phyloP scores from a whole-genome alignment of 2,329 filamentous ascomycete species.

The Pochonia chlamydosporia region DNA sequence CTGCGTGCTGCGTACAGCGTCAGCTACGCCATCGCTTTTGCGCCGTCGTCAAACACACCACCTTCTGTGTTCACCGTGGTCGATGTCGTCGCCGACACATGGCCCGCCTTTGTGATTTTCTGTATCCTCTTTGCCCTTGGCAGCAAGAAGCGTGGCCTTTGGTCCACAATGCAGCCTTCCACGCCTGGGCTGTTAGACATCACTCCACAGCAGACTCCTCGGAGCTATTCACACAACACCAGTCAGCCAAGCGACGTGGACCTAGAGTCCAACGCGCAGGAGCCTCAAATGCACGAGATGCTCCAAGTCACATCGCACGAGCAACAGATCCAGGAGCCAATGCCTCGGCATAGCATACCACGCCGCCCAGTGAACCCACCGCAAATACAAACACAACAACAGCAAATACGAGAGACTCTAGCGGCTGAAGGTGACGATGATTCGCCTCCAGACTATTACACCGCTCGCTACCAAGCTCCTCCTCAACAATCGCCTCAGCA shows the following conservation, averaged over 20 bases:
- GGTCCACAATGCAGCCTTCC: conserved; percentile 16
- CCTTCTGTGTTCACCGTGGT: conserved; percentile 14
- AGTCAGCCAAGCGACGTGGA: conserved; percentile 8
- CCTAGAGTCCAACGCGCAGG: conserved; percentile 6
- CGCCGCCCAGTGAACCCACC: conserved; percentile 2
- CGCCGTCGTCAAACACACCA: neutral
- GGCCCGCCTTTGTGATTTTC: conserved; percentile 20
- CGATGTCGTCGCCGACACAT: conserved; percentile 16
- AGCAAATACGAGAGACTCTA: neutral
- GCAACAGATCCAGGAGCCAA: neutral
- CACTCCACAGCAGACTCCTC: conserved; percentile 10
- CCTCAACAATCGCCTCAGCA: neutral
- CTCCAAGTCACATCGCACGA: neutral
- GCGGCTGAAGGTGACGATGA: neutral
- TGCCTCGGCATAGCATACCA: neutral
- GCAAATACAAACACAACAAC: conserved; percentile 1
- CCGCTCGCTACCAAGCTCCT: neutral
- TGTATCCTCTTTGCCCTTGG: conserved; percentile 21
- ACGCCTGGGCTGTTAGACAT: conserved; percentile 7
- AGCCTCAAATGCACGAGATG: neutral
- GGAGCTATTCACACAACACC: conserved; percentile 14
- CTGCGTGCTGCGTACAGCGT: conserved; percentile 18
- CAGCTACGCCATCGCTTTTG: conserved; percentile 11
- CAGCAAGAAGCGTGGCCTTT: conserved; percentile 20
- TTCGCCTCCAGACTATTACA: neutral